Evolutionary conservation across 2,329 filamentous ascomycete species (phyloP).

Genomic region (Pezicula radicicola): DNA sequence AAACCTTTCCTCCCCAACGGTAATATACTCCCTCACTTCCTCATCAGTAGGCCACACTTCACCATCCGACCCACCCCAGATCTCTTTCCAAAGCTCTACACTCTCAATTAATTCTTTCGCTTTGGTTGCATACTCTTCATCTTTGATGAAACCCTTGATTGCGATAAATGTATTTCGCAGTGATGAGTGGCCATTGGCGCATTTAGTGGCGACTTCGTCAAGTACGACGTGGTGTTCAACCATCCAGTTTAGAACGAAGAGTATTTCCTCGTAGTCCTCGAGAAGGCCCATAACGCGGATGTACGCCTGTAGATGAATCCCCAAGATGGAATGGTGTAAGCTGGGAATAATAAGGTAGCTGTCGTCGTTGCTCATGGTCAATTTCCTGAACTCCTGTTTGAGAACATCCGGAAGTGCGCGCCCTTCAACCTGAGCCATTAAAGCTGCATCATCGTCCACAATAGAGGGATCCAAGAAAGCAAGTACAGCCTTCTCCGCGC

Average conservation of each 20-base stretch:
- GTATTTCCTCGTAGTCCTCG: constrained; percentile 57
- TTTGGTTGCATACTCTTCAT: constrained; percentile 9
- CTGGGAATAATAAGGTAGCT: constrained; percentile 14
- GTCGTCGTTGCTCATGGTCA: constrained; percentile 13
- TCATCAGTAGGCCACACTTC: constrained; percentile 22
- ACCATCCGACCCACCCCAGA: constrained; percentile 4
- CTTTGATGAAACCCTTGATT: constrained; percentile 13
- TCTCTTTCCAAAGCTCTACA: constrained; percentile 14
- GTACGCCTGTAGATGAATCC: constrained; percentile 53
- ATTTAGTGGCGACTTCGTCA: constrained; percentile 8
- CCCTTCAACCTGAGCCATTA: constrained; percentile 20
- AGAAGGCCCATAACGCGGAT: constrained; percentile 60
- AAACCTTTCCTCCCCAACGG: neutral
- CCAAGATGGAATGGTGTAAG: constrained; percentile 41
- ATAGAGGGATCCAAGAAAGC: constrained; percentile 9
- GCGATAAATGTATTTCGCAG: constrained; percentile 20
- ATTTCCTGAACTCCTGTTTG: constrained; percentile 17
- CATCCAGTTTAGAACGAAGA: constrained; percentile 57
- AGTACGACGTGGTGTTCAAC: constrained; percentile 40
- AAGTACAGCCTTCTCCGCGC: constrained; percentile 21
- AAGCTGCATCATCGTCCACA: neutral
- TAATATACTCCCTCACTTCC: constrained; percentile 7
- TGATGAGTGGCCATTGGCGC: constrained; percentile 14
- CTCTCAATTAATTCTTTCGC: constrained; percentile 18
- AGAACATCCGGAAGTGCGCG: neutral